Evolutionary conservation across 768 basidiomycete genomes (phyloP).

Genomic region (Collybiopsis luxurians): DNA sequence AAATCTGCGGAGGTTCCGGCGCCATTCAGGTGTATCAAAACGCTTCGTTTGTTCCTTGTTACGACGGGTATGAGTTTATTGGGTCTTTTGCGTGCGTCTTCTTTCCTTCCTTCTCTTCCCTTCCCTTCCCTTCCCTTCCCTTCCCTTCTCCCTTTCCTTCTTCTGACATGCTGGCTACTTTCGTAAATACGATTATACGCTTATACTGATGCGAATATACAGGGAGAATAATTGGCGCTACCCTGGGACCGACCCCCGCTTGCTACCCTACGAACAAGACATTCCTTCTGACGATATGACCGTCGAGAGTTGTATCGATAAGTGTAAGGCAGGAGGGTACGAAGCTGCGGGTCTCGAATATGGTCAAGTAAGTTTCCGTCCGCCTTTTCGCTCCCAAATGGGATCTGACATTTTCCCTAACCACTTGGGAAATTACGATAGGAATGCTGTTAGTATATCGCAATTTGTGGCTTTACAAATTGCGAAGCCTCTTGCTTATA

Average conservation of each 20-base stretch:
- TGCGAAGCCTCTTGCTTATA: neutral
- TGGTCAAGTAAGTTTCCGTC: neutral
- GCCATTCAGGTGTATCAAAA: conserved; percentile 19
- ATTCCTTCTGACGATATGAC: neutral
- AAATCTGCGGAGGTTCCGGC: conserved; percentile 18
- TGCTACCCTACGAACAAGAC: neutral
- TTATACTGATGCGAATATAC: too few relatives aligned
- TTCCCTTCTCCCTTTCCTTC: too few relatives aligned
- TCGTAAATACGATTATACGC: too few relatives aligned
- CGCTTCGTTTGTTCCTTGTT: neutral
- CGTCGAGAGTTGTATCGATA: neutral
- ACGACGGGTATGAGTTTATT: neutral
- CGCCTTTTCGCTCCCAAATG: too few relatives aligned
- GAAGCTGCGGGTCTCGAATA: neutral
- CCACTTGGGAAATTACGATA: too few relatives aligned
- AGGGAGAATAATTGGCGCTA: neutral
- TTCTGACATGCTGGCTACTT: too few relatives aligned
- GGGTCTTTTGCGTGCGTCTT: neutral
- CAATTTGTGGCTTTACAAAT: neutral
- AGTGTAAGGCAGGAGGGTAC: neutral
- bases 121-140: neutral
- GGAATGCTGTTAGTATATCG: neutral
- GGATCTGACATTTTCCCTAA: too few relatives aligned
- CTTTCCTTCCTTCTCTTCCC: neutral
- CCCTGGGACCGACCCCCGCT: neutral